A percentile compares a stretch with the other conserved stretches of the same genome.
These are phyloP conservation scores for Mycosphaerella sp. DNA, from an alignment of 2,329 filamentous ascomycete genomes.

Conservation along the genomic window DNA sequence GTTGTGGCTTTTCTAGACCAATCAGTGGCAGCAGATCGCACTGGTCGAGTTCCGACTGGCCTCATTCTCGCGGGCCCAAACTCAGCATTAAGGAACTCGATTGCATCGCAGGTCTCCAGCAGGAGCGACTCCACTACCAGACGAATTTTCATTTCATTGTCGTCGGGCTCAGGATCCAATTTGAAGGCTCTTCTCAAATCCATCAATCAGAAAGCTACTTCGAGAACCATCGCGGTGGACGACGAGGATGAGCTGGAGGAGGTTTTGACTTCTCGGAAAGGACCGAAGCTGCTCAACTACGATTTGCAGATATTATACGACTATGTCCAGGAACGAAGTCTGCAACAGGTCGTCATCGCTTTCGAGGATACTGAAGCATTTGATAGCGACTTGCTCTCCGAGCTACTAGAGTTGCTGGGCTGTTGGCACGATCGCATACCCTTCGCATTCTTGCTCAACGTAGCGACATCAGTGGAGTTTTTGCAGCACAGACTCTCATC, in stretches of 20 bases:
- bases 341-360: conserved; percentile 60
- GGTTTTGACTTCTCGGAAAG: conserved; percentile 20
- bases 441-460: conserved; percentile 69
- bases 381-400: conserved; percentile 63
- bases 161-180: conserved; percentile 65
- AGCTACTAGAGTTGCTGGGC: conserved; percentile 61
- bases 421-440: conserved; percentile 70
- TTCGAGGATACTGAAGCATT: conserved; percentile 81
- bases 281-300: conserved; percentile 62
- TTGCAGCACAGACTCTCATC: conserved; percentile 68
- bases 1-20: conserved; percentile 37
- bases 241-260: conserved; percentile 48
- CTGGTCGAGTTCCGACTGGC: conserved; percentile 18
- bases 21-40: conserved; percentile 15
- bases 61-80: conserved; percentile 72
- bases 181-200: conserved; percentile 66
- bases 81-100: conserved; percentile 64
- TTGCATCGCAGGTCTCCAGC: conserved; percentile 62
- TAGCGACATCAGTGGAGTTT: conserved; percentile 74
- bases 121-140: conserved; percentile 35
- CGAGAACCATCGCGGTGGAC: conserved; percentile 32
- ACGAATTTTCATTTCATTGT: conserved; percentile 59
- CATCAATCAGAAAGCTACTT: conserved; percentile 61
- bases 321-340: conserved; percentile 49
- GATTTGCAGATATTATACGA: conserved; percentile 65